Conservation (phyloP, 164 flowering plant genomes). For the Santalum album region DNA sequence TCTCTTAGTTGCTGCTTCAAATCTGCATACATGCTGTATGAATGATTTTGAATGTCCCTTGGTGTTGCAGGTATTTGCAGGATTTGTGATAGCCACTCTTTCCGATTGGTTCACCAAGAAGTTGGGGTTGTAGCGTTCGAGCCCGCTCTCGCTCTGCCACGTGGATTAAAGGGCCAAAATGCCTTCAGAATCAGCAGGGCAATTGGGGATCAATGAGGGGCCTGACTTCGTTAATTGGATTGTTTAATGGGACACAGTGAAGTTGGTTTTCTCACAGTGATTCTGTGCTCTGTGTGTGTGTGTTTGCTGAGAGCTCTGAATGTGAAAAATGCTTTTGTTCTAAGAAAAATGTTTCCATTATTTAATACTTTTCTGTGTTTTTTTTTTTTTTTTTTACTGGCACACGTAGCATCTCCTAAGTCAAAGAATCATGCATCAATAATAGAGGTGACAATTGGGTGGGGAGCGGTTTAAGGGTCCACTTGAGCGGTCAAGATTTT, state of each 20-base stretch:
- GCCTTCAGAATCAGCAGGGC: not conserved
- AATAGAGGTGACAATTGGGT: no score
- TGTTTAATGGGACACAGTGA: conserved; percentile 1
- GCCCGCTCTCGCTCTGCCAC: conserved; percentile 2
- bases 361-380: no score
- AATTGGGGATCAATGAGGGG: no score
- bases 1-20: not conserved
- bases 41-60: not conserved
- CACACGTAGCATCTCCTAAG: no score
- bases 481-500: no score
- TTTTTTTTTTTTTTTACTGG: no score
- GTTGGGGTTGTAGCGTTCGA: conserved; percentile 52
- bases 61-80: conserved; percentile 72
- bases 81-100: conserved; percentile 81
- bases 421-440: no score
- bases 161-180: conserved; percentile 4
- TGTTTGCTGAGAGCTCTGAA: not conserved
- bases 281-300: no score
- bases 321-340: not conserved
- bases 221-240: not conserved
- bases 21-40: not conserved
- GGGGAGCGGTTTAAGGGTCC: no score
- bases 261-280: not conserved
- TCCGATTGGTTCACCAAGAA: conserved; percentile 56
- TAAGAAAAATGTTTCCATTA: not conserved